Conservation (phyloP, 2,329 filamentous ascomycete species). For the Pyrenophora seminiperda region DNA sequence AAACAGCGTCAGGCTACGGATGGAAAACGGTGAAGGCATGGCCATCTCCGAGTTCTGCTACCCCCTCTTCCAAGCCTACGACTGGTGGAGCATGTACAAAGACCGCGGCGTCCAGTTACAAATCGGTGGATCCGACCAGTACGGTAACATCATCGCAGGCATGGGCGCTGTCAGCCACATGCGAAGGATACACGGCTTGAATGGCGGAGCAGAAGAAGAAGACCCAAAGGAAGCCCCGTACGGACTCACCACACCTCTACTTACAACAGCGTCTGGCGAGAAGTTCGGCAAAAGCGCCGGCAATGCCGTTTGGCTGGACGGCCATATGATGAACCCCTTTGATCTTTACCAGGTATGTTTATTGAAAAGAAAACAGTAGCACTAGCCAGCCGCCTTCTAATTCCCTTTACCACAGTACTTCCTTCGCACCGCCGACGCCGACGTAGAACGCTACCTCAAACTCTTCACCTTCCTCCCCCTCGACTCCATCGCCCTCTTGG, state of each 20-base stretch:
- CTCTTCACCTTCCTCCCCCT: slow-evolving; percentile 88
- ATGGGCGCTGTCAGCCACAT: slow-evolving; percentile 83
- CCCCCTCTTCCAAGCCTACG: slow-evolving; percentile 91
- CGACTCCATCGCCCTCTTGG: slow-evolving; percentile 67
- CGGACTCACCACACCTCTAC: slow-evolving; percentile 87
- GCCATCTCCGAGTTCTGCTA: slow-evolving; percentile 93
- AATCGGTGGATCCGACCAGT: slow-evolving; percentile 94
- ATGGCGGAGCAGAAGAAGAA: slow-evolving; percentile 28
- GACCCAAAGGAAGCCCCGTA: slow-evolving; percentile 61
- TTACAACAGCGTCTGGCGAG: slow-evolving; percentile 81
- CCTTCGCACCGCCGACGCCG: slow-evolving; percentile 77
- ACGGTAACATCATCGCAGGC: slow-evolving; percentile 91
- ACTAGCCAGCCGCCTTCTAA: not conserved
- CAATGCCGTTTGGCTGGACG: slow-evolving; percentile 92
- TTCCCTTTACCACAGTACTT: slow-evolving; percentile 68
- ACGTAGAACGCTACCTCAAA: slow-evolving; percentile 81
- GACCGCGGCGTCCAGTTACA: slow-evolving; percentile 75
- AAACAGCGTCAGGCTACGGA: slow-evolving; percentile 74
- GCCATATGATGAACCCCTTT: slow-evolving; percentile 77
- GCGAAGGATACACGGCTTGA: slow-evolving; percentile 50
- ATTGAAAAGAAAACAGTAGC: not conserved
- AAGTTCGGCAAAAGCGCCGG: slow-evolving; percentile 96
- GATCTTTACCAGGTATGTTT: slow-evolving; percentile 74
- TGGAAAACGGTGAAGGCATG: slow-evolving; percentile 89
- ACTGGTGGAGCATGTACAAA: slow-evolving; percentile 89